Evolutionary conservation across 768 basidiomycete genomes (phyloP).

Genomic region (Chalciporus chontae): DNA sequence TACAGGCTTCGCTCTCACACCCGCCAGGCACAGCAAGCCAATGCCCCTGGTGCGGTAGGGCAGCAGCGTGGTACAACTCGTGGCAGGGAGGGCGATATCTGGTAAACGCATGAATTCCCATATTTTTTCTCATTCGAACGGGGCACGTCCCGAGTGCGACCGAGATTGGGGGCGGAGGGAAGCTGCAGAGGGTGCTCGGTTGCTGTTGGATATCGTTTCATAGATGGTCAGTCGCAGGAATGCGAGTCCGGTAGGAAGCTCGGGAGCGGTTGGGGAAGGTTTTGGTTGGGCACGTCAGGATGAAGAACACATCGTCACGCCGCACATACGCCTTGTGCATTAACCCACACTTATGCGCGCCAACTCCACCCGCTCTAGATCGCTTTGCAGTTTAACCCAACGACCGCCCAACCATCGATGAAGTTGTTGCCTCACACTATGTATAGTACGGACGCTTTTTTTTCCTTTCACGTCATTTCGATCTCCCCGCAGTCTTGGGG

Average conservation of each 20-base stretch:
- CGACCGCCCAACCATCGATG: constrained; percentile 26
- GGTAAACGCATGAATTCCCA: constrained; percentile 34
- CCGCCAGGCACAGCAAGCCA: constrained; percentile 63
- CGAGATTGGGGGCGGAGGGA: constrained; percentile 40
- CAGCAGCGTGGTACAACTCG: constrained; percentile 41
- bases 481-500: constrained; percentile 9
- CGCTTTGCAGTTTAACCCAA: constrained; percentile 15
- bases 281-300: constrained; percentile 26
- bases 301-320: constrained; percentile 4
- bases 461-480: constrained; percentile 53
- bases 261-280: constrained; percentile 18
- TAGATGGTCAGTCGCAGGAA: constrained; percentile 33
- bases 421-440: constrained; percentile 40
- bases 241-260: constrained; percentile 15
- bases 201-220: constrained; percentile 32
- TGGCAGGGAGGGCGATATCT: constrained; percentile 45
- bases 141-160: constrained; percentile 44
- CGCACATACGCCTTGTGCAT: constrained; percentile 12
- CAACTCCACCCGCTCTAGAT: constrained; percentile 17
- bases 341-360: constrained; percentile 15
- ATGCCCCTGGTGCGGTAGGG: constrained; percentile 46
- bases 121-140: constrained; percentile 31
- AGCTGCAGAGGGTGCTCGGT: constrained; percentile 33
- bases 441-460: constrained; percentile 72
- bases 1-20: constrained; percentile 82